Percentiles rank a stretch among this genome's conserved stretches.
phyloP scores from a whole-genome alignment of 2,329 filamentous ascomycete species.

The Pseudogymnoascus sp. region DNA sequence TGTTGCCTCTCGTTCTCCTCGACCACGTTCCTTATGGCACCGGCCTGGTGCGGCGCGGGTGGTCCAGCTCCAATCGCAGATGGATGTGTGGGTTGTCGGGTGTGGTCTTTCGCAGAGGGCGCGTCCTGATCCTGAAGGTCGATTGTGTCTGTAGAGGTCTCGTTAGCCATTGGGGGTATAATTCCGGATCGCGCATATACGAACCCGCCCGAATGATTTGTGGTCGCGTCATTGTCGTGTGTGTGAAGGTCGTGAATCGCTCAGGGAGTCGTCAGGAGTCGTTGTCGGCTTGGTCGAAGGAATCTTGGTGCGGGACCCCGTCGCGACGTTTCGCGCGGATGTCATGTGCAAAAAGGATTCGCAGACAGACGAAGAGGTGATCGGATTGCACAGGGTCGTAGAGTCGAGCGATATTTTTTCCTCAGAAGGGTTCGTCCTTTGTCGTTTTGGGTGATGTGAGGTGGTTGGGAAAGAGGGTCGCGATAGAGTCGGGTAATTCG shows the following conservation, averaged over 20 bases:
- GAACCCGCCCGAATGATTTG: slow-evolving; percentile 48
- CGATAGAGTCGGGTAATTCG: slow-evolving; percentile 4
- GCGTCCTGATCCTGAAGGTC: slow-evolving; percentile 81
- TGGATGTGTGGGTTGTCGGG: slow-evolving; percentile 44
- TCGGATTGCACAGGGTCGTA: not conserved
- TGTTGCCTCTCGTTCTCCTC: slow-evolving; percentile 54
- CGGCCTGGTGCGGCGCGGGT: slow-evolving; percentile 68
- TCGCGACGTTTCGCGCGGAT: not conserved
- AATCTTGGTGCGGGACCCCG: slow-evolving; percentile 1
- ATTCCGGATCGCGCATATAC: slow-evolving; percentile 15
- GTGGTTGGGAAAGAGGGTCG: slow-evolving; percentile 8
- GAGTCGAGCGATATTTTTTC: not conserved
- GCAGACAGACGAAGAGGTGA: not conserved
- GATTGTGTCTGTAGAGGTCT: slow-evolving; percentile 64
- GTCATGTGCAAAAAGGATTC: not conserved
- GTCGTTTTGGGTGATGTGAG: not conserved
- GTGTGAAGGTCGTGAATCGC: not conserved
- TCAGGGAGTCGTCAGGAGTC: not conserved
- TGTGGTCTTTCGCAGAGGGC: slow-evolving; percentile 79
- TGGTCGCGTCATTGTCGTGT: slow-evolving; percentile 41
- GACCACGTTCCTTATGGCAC: slow-evolving; percentile 70
- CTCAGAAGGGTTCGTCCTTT: not conserved
- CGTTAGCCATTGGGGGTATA: slow-evolving; percentile 20
- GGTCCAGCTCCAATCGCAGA: slow-evolving; percentile 43
- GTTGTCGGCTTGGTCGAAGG: not conserved